Base-by-base conservation (phyloP, 352 stramenopile genomes). In the Pythium brachiatum region DNA sequence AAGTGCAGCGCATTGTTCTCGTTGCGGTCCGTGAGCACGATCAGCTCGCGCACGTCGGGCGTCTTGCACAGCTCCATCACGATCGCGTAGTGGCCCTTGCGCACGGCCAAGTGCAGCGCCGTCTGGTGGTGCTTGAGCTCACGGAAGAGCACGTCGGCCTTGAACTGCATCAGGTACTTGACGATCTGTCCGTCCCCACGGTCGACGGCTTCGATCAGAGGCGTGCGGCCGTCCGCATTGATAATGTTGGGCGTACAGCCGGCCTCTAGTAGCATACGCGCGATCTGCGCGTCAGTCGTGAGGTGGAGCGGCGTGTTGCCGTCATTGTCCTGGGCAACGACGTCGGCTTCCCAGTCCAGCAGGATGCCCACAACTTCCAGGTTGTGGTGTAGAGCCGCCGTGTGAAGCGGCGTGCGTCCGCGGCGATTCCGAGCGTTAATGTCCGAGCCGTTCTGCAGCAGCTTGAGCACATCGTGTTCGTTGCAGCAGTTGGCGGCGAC, bases 1-100 rank as follows among this genome's bases (percentile, higher is more conserved):
- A 95, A 93, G 68, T 93, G 86, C 2, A 95, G 76, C 25, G 76
- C 83, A 44, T 89, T 95, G 76, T 95, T 95, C 43, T 85, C 83
- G 62, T 93, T 93, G 53, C 83, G 83, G 59, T 93, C 83, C 5
- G 83, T 92, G 21, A 91, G 52, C 51, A 86, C 68, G 50, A 95
- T 76, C 29, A 95, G 68, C 21, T 88, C 67, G 2, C 72, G 59
- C 20, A 89, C 79, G 27, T 90, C 81, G 5, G 84, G 66, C 0
- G 78, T 74, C 66, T 93, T 91, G 75, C 86, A 95, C 46, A 95
- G 60, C 66, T 92, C 83, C 77, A 91, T 93, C 16, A 95, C 81
- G 41, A 92, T 92, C 60, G 84, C 73, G 62, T 93, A 93, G 52
- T 95, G 86, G 27, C 86, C 86, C 65, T 90, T 93, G 21, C 86